Conservation (phyloP, 768 basidiomycete genomes). For the Strobilomyces echinocephalus region DNA sequence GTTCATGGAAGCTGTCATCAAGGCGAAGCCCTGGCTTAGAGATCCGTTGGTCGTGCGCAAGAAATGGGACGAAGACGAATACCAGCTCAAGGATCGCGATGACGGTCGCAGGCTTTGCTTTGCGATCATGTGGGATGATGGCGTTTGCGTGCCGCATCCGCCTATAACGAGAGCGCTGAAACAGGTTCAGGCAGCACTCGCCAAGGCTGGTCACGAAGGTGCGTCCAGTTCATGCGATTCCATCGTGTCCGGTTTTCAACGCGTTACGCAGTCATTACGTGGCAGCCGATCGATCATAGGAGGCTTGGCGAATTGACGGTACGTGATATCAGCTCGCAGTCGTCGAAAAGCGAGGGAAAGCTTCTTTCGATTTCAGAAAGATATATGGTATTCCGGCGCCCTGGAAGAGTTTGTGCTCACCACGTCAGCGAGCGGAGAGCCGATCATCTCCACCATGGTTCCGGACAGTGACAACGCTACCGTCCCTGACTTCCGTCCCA, state of each 20-base stretch:
- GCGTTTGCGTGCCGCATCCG: constrained; percentile 54
- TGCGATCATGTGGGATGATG: constrained; percentile 66
- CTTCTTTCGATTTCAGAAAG: constrained; percentile 21
- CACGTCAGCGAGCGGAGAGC: constrained; percentile 46
- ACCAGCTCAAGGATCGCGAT: constrained; percentile 55
- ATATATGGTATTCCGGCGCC: constrained; percentile 45
- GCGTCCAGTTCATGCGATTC: constrained; percentile 4
- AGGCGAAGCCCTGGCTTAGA: constrained; percentile 56
- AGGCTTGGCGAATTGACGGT: constrained; percentile 43
- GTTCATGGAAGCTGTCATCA: constrained; percentile 63
- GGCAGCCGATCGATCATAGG: constrained; percentile 52
- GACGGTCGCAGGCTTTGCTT: constrained; percentile 50
- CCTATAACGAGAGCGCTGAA: constrained; percentile 60
- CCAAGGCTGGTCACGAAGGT: constrained; percentile 65
- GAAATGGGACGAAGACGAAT: constrained; percentile 57
- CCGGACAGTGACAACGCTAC: constrained; percentile 26
- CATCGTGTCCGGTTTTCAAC: neutral
- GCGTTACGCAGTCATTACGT: constrained; percentile 54
- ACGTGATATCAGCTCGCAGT: constrained; percentile 18
- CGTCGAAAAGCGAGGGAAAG: neutral
- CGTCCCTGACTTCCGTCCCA: constrained; percentile 23
- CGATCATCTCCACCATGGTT: constrained; percentile 46
- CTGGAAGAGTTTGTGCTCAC: constrained; percentile 41
- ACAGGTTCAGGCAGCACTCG: constrained; percentile 49
- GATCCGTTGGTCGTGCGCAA: constrained; percentile 59